phyloP scores from a whole-genome alignment of 805 yeast species.

The Cyberlindnera veronae region DNA sequence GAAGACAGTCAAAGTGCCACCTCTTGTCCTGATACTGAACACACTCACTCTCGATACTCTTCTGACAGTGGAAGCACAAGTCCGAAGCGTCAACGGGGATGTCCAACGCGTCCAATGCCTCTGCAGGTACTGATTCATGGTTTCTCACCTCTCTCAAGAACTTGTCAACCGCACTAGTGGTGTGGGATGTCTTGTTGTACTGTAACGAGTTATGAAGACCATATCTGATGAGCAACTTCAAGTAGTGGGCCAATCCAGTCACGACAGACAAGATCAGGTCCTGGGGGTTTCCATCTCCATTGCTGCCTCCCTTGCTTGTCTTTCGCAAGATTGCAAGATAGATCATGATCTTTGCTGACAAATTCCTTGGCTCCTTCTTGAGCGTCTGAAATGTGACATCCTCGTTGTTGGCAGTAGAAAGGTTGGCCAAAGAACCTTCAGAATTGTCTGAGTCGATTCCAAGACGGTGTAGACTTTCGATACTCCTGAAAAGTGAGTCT shows the following conservation, averaged over 20 bases:
- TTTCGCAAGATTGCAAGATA: conserved; percentile 82
- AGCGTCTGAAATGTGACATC: conserved; percentile 16
- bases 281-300: conserved; percentile 45
- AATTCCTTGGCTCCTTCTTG: conserved; percentile 58
- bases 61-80: conserved; percentile 64
- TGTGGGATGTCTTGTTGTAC: conserved; percentile 52
- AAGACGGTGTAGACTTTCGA: conserved; percentile 47
- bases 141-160: conserved; percentile 54
- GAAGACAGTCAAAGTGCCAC: conserved; percentile 81
- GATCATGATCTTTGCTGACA: conserved; percentile 87
- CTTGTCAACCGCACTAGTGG: conserved; percentile 58
- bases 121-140: conserved; percentile 40
- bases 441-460: conserved; percentile 22
- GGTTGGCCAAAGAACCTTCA: conserved; percentile 7
- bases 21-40: conserved; percentile 54
- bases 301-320: conserved; percentile 34
- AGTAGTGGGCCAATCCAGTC: conserved; percentile 88
- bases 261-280: conserved; percentile 69
- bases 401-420: conserved; percentile 10
- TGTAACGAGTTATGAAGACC: conserved; percentile 78
- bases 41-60: conserved; percentile 85
- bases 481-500: conserved; percentile 71
- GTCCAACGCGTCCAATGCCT: conserved; percentile 35
- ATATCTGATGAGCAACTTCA: conserved; percentile 77
- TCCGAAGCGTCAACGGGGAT: conserved; percentile 68